Percentiles rank a stretch among this genome's conserved stretches.
Evolutionary conservation across 2,329 filamentous ascomycete genomes (phyloP).

Genomic region (Neofusicoccum kwambonambiense): DNA sequence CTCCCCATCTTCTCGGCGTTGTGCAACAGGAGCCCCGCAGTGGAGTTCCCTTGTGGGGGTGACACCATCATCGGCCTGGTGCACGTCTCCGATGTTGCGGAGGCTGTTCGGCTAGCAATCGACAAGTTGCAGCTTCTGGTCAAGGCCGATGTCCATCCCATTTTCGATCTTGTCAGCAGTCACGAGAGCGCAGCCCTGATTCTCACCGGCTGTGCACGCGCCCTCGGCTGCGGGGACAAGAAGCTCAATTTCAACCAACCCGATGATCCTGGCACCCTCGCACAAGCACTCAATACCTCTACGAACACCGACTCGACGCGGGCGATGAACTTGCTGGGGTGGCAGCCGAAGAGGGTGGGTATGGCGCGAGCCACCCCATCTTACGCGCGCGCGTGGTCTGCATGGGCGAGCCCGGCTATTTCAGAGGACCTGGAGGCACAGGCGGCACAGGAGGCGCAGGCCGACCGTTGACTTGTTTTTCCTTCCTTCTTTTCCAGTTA

Average conservation of each 20-base stretch:
- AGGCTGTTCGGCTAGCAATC: slow-evolving; percentile 30
- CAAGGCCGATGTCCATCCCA: slow-evolving; percentile 31
- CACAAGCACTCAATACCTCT: not conserved
- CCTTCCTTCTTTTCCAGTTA: not conserved
- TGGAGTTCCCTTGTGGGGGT: slow-evolving; percentile 25
- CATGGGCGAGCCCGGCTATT: not conserved
- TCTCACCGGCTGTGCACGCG: not conserved
- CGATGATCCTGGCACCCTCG: not conserved
- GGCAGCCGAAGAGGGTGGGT: not conserved
- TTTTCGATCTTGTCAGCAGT: slow-evolving; percentile 37
- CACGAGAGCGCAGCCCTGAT: not conserved
- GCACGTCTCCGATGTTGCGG: slow-evolving; percentile 41
- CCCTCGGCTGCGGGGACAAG: not conserved
- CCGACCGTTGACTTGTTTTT: not conserved
- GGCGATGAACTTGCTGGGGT: not conserved
- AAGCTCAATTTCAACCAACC: not conserved
- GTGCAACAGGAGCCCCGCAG: slow-evolving; percentile 18
- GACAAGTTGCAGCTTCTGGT: slow-evolving; percentile 32
- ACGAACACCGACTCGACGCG: not conserved
- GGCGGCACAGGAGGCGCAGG: no score
- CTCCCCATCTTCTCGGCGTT: slow-evolving; percentile 28
- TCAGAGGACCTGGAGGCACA: not conserved
- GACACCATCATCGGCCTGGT: slow-evolving; percentile 28
- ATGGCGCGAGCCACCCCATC: not conserved
- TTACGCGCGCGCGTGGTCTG: not conserved